phyloP scores from a whole-genome alignment of 1,139 yeast species.

The Yamadazyma taylorii region DNA sequence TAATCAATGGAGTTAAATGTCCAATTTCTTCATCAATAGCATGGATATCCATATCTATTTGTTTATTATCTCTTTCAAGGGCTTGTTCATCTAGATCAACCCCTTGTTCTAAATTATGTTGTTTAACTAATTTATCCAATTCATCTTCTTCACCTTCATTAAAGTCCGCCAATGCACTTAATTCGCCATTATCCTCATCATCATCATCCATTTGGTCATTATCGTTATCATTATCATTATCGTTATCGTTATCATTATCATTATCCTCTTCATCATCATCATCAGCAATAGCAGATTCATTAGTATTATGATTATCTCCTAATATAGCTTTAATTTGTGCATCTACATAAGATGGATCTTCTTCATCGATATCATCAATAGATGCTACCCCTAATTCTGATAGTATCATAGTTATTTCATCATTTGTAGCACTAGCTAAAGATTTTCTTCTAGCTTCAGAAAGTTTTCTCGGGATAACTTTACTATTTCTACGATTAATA shows the following conservation, averaged over 20 bases:
- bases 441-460: conserved; percentile 43
- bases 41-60: conserved; percentile 28
- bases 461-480: conserved; percentile 26
- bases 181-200: conserved; percentile 12
- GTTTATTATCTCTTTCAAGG: conserved; percentile 18
- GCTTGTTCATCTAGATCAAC: conserved; percentile 27
- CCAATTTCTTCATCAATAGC: conserved; percentile 44
- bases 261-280: conserved; percentile 18
- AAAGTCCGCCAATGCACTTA: conserved; percentile 20
- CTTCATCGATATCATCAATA: conserved; percentile 38
- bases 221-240: no score
- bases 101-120: conserved; percentile 36
- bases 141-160: conserved; percentile 44
- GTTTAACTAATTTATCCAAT: conserved; percentile 35
- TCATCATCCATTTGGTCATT: no score
- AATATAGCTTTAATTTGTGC: conserved; percentile 36
- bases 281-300: conserved; percentile 21
- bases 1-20: conserved; percentile 39
- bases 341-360: conserved; percentile 35
- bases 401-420: conserved; percentile 41
- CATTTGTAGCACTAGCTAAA: conserved; percentile 40
- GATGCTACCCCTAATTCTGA: conserved; percentile 40
- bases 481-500: conserved; percentile 13
- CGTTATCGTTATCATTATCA: conserved; percentile 11
- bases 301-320: conserved; percentile 23